Evolutionary conservation across 2,329 filamentous ascomycete genomes (phyloP), one percentile per base, ranked within the genome.

Genomic region (Xylariales sp.): DNA sequence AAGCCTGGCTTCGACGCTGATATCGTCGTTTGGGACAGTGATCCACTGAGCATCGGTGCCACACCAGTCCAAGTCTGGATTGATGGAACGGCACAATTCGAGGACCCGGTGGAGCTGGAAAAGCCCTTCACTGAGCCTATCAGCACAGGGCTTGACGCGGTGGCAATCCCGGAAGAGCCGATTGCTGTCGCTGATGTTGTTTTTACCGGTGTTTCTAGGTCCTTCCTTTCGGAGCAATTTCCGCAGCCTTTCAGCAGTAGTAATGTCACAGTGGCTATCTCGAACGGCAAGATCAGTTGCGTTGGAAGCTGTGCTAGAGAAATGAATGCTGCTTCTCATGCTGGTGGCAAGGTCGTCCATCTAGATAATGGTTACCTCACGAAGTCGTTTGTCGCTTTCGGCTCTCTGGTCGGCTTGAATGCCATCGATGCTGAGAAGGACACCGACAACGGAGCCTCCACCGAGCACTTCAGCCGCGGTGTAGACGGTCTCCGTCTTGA

Each of bases 21-120:
- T 45, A 52, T 82, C 21, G 78, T 74, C 9, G 69, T 81, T 7
- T 82, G 78, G 78, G 77, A 82, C 49, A 77, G 73, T 31, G 77
- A 82, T 45, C 78, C 79, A 21, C 60, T 82, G 2, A 76, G 73
- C 31, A 70, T 80, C 0, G 78, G 78, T 1, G 78, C 78, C 1
- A 61, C 75, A 0, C 78, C 78, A 0, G 66, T 76, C 0, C 78
- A 82, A 56, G 75, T 82, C 2, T 82, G 76, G 74, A 82, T 82
- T 43, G 78, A 82, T 42, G 79, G 78, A 3, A 71, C 64, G 7
- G 64, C 73, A 2, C 80, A 84, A 51, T 78, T 73, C 44, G 64
- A 78, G 24, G 58, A 70, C 8, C 74, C 76, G 0, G 56, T 81
- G 9, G 69, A 76, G 58, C 63, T 82, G 7, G 52, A 62, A 3